Base-by-base conservation (phyloP, 2,329 filamentous ascomycete species). In the Fusarium sambucinum region DNA sequence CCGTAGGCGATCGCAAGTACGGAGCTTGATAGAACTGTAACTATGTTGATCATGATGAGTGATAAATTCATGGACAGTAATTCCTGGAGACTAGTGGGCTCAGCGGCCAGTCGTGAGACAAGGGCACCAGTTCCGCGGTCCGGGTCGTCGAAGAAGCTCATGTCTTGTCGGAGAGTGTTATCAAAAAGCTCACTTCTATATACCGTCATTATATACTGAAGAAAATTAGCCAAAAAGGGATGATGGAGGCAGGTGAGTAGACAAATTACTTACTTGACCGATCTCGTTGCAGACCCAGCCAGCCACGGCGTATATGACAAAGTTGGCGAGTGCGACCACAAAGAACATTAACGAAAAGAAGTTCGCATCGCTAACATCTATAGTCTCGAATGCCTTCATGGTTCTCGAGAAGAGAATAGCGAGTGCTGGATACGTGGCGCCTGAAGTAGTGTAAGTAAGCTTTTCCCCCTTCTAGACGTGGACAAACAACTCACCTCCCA, bases 311-410 rank as follows among this genome's bases (percentile, higher is more conserved):
- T 87, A 87, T 5, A 79, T 75, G 1, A 85, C 55, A 2, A 84
- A 73, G 32, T 83, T 81, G 5, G 76, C 82, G 12, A 83, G 73
- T 2, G 86, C 85, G 17, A 86, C 75, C 2, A 87, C 75, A 50
- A 87, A 85, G 71, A 87, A 87, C 85, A 88, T 87, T 48, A 86
- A 79, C 0, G 84, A 78, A 74, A 81, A 87, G 67, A 87, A 86
- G 74, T 88, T 82, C 8, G 80, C 83, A 25, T 72, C 69, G n/a
- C 60, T 42, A 10, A 78, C 71, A 23, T 80, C 74, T 4, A 74
- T 41, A 0, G 66, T 70, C 44, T 78, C 70, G 32, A 82, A 82
- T 1, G 79, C 77, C 4, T 78, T 73, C 75, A 83, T 79, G 16
- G 80, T 79, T 33, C 74, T 77, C 8, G 79, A 74, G 54, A 83